A percentile compares a stretch with the other conserved stretches of the same genome.
Evolutionary conservation across 106 monocot genomes (phyloP).

Genomic region (Gastrodia elata): DNA sequence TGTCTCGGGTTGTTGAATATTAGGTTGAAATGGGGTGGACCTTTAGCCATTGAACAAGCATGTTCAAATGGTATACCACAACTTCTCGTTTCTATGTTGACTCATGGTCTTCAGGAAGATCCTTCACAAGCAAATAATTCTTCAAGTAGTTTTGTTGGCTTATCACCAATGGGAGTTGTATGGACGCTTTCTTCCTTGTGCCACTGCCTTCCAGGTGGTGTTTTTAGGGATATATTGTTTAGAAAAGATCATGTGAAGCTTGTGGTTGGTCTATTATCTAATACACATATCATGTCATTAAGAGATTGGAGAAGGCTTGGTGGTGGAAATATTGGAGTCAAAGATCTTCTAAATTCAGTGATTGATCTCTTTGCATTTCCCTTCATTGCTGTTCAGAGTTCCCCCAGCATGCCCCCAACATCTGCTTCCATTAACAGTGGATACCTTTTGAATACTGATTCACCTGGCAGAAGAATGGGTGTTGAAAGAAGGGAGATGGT

Average conservation of each 20-base stretch:
- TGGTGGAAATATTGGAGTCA: constrained; percentile 65
- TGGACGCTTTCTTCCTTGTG: constrained; percentile 58
- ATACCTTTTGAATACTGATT: constrained; percentile 60
- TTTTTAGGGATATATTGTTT: constrained; percentile 68
- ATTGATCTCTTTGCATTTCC: constrained; percentile 95
- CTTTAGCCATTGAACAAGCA: constrained; percentile 80
- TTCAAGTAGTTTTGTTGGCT: constrained; percentile 22
- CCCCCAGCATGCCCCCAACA: constrained; percentile 55
- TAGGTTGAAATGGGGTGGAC: constrained; percentile 75
- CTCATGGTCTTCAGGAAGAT: constrained; percentile 35
- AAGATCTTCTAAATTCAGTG: constrained; percentile 62
- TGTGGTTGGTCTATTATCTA: constrained; percentile 49
- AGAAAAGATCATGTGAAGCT: constrained; percentile 56
- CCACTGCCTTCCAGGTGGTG: constrained; percentile 63
- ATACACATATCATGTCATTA: constrained; percentile 54
- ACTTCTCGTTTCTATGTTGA: constrained; percentile 57
- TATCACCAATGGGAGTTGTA: constrained; percentile 81
- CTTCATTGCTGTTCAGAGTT: constrained; percentile 83
- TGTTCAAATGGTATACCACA: constrained; percentile 81
- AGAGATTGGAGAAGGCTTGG: constrained; percentile 69
- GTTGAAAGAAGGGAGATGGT: constrained; percentile 65
- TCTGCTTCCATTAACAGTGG: constrained; percentile 94
- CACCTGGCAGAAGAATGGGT: constrained; percentile 73
- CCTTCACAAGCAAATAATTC: constrained; percentile 21
- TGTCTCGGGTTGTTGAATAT: constrained; percentile 63